phyloP scores from a whole-genome alignment of 192 early-diverging fungal genomes.

The Linnemannia schmuckeri region DNA sequence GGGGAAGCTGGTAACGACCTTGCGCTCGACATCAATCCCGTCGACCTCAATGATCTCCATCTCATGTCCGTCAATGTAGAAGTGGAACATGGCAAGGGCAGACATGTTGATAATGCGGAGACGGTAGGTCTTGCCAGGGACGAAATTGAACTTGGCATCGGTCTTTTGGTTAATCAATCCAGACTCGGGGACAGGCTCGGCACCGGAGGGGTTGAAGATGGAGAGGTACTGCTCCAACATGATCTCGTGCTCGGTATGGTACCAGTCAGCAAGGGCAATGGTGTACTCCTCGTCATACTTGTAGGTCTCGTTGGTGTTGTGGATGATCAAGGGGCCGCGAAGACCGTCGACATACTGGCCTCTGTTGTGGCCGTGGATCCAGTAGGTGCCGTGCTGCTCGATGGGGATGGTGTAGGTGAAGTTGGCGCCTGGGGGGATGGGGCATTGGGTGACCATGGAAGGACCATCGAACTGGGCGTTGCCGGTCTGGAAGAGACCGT shows the following conservation, averaged over 20 bases:
- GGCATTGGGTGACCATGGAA: constrained; percentile 79
- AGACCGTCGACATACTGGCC: constrained; percentile 89
- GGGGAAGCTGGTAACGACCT: constrained; percentile 65
- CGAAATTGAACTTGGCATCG: constrained; percentile 69
- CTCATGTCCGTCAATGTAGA: constrained; percentile 84
- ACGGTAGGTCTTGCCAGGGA: constrained; percentile 85
- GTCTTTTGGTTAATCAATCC: constrained; percentile 75
- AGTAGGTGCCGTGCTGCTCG: constrained; percentile 85
- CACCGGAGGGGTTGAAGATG: constrained; percentile 74
- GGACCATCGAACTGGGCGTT: constrained; percentile 82
- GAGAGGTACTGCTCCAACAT: constrained; percentile 71
- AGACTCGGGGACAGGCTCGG: constrained; percentile 75
- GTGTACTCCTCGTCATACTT: constrained; percentile 79
- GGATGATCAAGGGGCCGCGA: constrained; percentile 77
- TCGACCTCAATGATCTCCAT: constrained; percentile 88
- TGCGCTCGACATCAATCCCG: constrained; percentile 74
- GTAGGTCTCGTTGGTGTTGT: constrained; percentile 70
- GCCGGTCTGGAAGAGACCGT: constrained; percentile 86
- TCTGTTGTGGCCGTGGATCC: constrained; percentile 82
- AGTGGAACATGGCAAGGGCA: constrained; percentile 79
- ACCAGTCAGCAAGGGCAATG: constrained; percentile 79
- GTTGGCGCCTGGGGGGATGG: constrained; percentile 73
- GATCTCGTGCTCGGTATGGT: constrained; percentile 70
- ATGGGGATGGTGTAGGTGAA: constrained; percentile 80
- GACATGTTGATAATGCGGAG: constrained; percentile 88